phyloP scores from a whole-genome alignment of 768 basidiomycete species.

The Suillus occidentalis region DNA sequence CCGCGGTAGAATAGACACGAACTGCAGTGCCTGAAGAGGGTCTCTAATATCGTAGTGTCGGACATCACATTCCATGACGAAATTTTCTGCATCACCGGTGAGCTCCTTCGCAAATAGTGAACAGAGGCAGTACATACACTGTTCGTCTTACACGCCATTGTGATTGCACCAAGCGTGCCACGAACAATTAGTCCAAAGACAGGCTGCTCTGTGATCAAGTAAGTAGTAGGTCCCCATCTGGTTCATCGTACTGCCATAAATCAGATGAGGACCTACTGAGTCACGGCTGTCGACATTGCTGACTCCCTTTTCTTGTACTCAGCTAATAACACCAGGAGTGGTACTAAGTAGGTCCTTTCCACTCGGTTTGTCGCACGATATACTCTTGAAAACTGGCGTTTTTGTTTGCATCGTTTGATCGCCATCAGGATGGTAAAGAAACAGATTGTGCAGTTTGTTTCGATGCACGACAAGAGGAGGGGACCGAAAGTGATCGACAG shows the following conservation, averaged over 20 bases:
- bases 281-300: neutral
- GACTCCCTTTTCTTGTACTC: neutral
- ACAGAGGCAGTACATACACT: neutral
- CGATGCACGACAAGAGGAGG: neutral
- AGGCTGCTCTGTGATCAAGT: neutral
- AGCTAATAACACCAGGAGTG: neutral
- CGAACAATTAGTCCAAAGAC: neutral
- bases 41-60: neutral
- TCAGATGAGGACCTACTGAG: neutral
- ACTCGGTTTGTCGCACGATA: too few relatives aligned
- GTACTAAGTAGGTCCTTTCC: neutral
- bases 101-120: neutral
- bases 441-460: neutral
- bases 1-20: neutral
- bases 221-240: neutral
- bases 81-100: neutral
- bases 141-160: neutral
- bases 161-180: neutral
- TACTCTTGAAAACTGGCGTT: too few relatives aligned
- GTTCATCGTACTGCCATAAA: neutral
- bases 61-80: neutral
- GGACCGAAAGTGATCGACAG: neutral
- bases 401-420: neutral
- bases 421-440: neutral
- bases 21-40: neutral